These are phyloP conservation scores for Pythium aquatile DNA, from an alignment of 352 stramenopile genomes.

Conservation along the genomic window DNA sequence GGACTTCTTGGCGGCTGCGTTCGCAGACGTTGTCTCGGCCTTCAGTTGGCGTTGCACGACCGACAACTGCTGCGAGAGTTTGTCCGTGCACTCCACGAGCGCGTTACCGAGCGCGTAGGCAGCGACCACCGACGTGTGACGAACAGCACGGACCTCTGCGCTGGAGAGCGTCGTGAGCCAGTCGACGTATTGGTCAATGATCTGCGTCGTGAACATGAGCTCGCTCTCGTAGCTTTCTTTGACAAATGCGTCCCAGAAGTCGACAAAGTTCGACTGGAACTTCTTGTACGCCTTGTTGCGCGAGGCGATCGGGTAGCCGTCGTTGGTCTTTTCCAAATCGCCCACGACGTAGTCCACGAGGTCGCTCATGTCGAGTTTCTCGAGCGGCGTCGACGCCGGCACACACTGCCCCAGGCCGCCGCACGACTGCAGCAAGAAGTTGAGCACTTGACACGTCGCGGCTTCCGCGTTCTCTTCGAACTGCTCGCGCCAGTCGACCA, in stretches of 20 bases:
- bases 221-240: conserved; percentile 81
- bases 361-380: conserved; percentile 71
- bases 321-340: conserved; percentile 57
- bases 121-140: conserved; percentile 75
- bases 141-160: conserved; percentile 78
- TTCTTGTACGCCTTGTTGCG: conserved; percentile 54
- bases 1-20: conserved; percentile 19
- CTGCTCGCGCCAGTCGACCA: conserved; percentile 66
- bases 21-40: conserved; percentile 34
- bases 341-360: conserved; percentile 63
- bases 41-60: conserved; percentile 74
- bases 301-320: conserved; percentile 70
- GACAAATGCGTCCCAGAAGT: conserved; percentile 80
- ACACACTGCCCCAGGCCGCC: conserved; percentile 52
- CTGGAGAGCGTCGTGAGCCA: conserved; percentile 85
- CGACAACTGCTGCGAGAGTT: conserved; percentile 58
- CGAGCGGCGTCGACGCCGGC: conserved; percentile 46
- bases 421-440: conserved; percentile 78
- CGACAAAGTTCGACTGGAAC: conserved; percentile 63
- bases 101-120: conserved; percentile 64
- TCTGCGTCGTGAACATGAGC: conserved; percentile 65
- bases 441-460: conserved; percentile 68
- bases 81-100: conserved; percentile 51
- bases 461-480: conserved; percentile 60
- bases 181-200: conserved; percentile 68